A percentile compares a stretch with the other conserved stretches of the same genome.
phyloP scores from a whole-genome alignment of 495 filamentous ascomycete genomes.

The Aspergillus sclerotioniger region DNA sequence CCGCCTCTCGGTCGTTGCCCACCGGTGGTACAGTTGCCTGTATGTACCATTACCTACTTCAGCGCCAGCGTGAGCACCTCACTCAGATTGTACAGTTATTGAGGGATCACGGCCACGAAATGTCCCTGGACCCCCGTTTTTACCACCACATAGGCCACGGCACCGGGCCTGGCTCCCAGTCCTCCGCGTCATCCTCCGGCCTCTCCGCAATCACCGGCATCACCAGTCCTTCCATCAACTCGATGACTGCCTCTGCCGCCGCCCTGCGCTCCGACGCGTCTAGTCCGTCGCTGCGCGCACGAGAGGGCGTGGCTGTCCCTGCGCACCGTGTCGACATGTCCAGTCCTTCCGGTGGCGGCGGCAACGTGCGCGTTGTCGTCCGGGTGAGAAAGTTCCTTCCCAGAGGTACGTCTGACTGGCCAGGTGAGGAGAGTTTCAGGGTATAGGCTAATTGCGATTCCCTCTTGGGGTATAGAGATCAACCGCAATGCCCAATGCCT shows the following conservation, averaged over 20 bases:
- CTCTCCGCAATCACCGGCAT: slow-evolving; percentile 53
- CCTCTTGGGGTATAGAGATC: slow-evolving; percentile 56
- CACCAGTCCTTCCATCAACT: slow-evolving; percentile 45
- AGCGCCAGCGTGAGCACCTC: slow-evolving; percentile 47
- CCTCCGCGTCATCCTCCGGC: slow-evolving; percentile 58
- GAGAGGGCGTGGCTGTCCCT: slow-evolving; percentile 59
- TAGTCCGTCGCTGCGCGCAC: slow-evolving; percentile 66
- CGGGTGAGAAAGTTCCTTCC: slow-evolving; percentile 85
- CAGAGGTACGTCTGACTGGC: slow-evolving; percentile 61
- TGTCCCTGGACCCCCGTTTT: slow-evolving; percentile 58
- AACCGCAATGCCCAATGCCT: slow-evolving; percentile 79
- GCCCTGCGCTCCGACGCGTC: slow-evolving; percentile 48
- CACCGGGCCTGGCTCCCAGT: slow-evolving; percentile 44
- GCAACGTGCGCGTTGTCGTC: slow-evolving; percentile 94
- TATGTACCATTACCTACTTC: slow-evolving; percentile 43
- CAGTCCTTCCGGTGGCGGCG: slow-evolving; percentile 63
- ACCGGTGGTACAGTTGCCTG: slow-evolving; percentile 25
- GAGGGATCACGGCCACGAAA: slow-evolving; percentile 46
- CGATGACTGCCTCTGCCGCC: slow-evolving; percentile 62
- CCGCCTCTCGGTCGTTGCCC: slow-evolving; percentile 10
- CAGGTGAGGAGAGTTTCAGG: neutral
- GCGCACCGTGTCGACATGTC: slow-evolving; percentile 29
- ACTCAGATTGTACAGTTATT: slow-evolving; percentile 47
- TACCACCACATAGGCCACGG: slow-evolving; percentile 49
- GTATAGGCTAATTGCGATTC: neutral